Evolutionary conservation across 257 asterid genomes (phyloP).

Genomic region (Rauvolfia tetraphylla): DNA sequence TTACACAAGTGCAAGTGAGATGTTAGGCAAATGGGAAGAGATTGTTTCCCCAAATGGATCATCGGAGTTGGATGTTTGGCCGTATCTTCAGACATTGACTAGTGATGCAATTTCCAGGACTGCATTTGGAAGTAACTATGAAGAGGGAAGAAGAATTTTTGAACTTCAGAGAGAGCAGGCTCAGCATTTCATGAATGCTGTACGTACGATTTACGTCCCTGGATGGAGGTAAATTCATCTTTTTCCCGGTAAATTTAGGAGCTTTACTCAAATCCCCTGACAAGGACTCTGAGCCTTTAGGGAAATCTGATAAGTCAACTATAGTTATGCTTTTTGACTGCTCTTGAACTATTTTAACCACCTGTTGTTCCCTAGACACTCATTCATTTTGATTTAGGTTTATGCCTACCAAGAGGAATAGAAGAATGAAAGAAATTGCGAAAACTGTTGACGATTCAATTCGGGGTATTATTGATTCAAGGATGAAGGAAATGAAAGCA

Average conservation of each 20-base stretch:
- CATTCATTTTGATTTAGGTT: slow-evolving; percentile 15
- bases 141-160: slow-evolving; percentile 24
- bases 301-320: too few relatives aligned
- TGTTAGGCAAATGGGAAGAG: slow-evolving; percentile 23
- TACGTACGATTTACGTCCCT: slow-evolving; percentile 14
- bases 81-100: slow-evolving; percentile 15
- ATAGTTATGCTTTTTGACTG: neutral
- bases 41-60: slow-evolving; percentile 3
- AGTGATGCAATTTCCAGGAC: slow-evolving; percentile 22
- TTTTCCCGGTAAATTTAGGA: neutral
- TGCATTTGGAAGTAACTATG: slow-evolving; percentile 25
- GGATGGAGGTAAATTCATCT: slow-evolving; percentile 15
- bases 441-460: slow-evolving; percentile 24
- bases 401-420: slow-evolving; percentile 32
- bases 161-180: slow-evolving; percentile 17
- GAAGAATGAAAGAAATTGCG: slow-evolving; percentile 29
- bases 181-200: slow-evolving; percentile 6
- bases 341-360: neutral
- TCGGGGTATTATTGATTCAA: slow-evolving; percentile 16
- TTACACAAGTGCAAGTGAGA: slow-evolving; percentile 7
- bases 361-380: neutral
- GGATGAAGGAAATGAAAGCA: slow-evolving; percentile 17
- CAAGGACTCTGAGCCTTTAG: neutral
- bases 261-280: neutral
- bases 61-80: slow-evolving; percentile 25